Evolutionary conservation across 768 basidiomycete genomes (phyloP).

Genomic region (Hygrophorus pudorinus): DNA sequence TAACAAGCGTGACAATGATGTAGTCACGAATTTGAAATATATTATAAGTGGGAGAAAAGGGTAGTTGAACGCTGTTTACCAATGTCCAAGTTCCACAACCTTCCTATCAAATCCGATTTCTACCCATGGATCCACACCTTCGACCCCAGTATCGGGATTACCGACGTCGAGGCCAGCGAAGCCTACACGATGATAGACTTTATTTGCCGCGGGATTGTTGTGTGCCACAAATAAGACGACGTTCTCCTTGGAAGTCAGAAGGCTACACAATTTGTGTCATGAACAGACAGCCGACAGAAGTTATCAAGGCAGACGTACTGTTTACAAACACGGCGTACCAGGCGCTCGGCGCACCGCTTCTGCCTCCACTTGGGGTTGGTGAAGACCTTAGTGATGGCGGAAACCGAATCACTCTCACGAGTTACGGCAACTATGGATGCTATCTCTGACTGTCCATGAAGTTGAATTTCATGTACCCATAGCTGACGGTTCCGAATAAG

Average conservation of each 20-base stretch:
- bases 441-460: conserved; percentile 17
- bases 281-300: background rate
- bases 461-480: conserved; percentile 32
- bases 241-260: conserved; percentile 24
- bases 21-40: background rate
- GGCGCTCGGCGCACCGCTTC: conserved; percentile 35
- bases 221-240: conserved; percentile 45
- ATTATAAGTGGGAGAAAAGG: no score
- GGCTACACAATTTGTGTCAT: conserved; percentile 16
- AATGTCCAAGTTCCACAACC: conserved; percentile 33
- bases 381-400: conserved; percentile 45
- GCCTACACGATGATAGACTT: conserved; percentile 37
- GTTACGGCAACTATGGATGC: conserved; percentile 45
- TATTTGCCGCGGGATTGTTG: conserved; percentile 27
- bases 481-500: conserved; percentile 28
- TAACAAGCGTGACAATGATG: no score
- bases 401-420: conserved; percentile 30
- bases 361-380: conserved; percentile 32
- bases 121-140: conserved; percentile 33
- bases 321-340: conserved; percentile 33
- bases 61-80: no score
- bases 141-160: conserved; percentile 7
- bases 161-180: conserved; percentile 29
- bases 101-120: conserved; percentile 39
- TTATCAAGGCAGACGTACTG: conserved; percentile 19